A percentile compares a stretch with the other conserved stretches of the same genome.
Conservation (phyloP, 805 yeast genomes). For the Hanseniaspora valbyensis region DNA sequence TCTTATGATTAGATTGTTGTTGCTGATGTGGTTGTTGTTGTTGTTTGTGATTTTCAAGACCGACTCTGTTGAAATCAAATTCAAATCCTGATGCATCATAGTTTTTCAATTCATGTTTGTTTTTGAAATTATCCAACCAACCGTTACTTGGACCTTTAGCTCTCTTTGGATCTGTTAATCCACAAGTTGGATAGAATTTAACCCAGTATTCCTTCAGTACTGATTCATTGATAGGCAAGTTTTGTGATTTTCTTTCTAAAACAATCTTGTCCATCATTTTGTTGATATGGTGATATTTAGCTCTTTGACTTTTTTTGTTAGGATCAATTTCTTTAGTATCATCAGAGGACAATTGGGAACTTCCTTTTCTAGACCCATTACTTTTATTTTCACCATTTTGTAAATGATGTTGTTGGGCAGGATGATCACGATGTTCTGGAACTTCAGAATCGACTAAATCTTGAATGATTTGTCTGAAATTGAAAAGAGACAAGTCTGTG, state of each 20-base stretch:
- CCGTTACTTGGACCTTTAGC: conserved; percentile 48
- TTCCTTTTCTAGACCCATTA: not conserved
- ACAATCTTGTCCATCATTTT: conserved; percentile 49
- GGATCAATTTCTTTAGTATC: not conserved
- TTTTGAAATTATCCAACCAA: conserved; percentile 52
- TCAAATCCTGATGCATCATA: conserved; percentile 1
- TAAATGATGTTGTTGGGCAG: not conserved
- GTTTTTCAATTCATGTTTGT: conserved; percentile 38
- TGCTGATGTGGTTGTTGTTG: not conserved
- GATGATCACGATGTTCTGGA: not conserved
- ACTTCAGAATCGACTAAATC: conserved; percentile 1
- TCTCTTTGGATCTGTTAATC: conserved; percentile 52
- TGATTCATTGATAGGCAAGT: conserved; percentile 44
- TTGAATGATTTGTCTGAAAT: conserved; percentile 9
- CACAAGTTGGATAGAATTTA: conserved; percentile 42
- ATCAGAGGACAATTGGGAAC: not conserved
- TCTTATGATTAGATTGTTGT: not conserved
- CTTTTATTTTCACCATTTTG: not conserved
- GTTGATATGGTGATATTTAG: conserved; percentile 48
- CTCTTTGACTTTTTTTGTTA: conserved; percentile 20
- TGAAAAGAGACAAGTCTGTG: conserved; percentile 20
- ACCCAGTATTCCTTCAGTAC: conserved; percentile 48
- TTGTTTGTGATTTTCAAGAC: not conserved
- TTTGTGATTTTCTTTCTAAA: conserved; percentile 33
- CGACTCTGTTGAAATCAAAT: conserved; percentile 1